These are phyloP conservation scores for Saccharomyces kudriavzevii DNA, from an alignment of 805 yeast genomes.

Conservation along the genomic window DNA sequence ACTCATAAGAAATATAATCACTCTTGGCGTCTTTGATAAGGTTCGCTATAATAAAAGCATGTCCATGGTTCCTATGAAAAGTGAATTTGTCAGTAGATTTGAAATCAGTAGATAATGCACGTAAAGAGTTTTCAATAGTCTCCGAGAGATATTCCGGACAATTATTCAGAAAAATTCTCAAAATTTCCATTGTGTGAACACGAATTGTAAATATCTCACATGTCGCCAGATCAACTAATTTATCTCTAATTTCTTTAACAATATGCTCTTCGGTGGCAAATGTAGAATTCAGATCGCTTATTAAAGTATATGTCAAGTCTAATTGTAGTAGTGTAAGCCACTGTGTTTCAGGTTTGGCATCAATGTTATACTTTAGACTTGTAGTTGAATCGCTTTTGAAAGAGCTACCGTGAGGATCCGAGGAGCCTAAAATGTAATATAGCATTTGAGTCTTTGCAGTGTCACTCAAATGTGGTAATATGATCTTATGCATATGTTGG, in stretches of 20 bases:
- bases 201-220: constrained; percentile 36
- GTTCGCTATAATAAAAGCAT: constrained; percentile 33
- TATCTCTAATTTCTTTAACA: constrained; percentile 26
- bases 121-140: constrained; percentile 30
- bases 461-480: constrained; percentile 27
- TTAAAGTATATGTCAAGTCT: constrained; percentile 15
- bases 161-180: constrained; percentile 28
- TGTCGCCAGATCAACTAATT: constrained; percentile 32
- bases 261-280: constrained; percentile 23
- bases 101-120: constrained; percentile 31
- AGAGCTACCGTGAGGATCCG: background rate
- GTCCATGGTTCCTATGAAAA: constrained; percentile 33
- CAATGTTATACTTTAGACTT: background rate
- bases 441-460: constrained; percentile 29
- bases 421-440: constrained; percentile 14
- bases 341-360: constrained; percentile 7
- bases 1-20: constrained; percentile 38
- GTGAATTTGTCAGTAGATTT: constrained; percentile 21
- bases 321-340: constrained; percentile 21
- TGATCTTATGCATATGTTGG: constrained; percentile 16
- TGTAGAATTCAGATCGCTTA: constrained; percentile 24
- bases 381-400: background rate
- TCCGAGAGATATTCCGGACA: constrained; percentile 33
- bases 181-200: constrained; percentile 33
- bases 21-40: constrained; percentile 30